Evolutionary conservation across 1,284 basidiomycete species (phyloP).

Genomic region (Trametes sp.): DNA sequence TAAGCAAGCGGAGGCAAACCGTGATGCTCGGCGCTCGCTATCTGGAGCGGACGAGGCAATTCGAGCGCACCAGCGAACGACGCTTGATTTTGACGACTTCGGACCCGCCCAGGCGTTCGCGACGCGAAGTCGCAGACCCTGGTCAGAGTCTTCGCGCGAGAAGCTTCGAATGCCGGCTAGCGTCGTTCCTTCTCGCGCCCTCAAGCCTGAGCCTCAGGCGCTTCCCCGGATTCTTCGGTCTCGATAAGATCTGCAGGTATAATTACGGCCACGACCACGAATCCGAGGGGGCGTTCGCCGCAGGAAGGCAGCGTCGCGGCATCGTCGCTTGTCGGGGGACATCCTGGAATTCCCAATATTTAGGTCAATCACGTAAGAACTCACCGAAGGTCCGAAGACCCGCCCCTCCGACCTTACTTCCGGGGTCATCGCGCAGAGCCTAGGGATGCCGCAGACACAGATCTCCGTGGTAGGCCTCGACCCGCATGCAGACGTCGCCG

Average conservation of each 20-base stretch:
- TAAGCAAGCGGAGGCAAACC: neutral
- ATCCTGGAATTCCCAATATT: too few species aligned
- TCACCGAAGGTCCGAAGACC: neutral
- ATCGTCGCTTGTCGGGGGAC: too few species aligned
- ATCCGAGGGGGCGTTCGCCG: too few species aligned
- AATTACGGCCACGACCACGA: too few species aligned
- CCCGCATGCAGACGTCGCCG: neutral
- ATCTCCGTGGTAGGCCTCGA: neutral
- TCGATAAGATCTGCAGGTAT: too few species aligned
- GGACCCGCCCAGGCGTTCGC: neutral
- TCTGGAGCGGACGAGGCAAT: neutral
- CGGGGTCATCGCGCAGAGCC: neutral
- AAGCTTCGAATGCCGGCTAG: neutral
- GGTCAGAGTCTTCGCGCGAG: neutral
- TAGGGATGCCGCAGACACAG: neutral
- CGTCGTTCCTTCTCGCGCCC: neutral
- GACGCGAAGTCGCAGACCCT: neutral
- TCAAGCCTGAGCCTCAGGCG: too few species aligned
- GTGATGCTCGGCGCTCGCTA: neutral
- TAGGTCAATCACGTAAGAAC: too few species aligned
- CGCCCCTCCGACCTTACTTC: neutral
- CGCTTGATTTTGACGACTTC: neutral
- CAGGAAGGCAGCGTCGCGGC: too few species aligned
- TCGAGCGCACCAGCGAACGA: neutral
- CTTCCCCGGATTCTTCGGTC: too few species aligned